These are phyloP conservation scores for Bombardia bombarda DNA, from an alignment of 495 filamentous ascomycete genomes.

Conservation along the genomic window DNA sequence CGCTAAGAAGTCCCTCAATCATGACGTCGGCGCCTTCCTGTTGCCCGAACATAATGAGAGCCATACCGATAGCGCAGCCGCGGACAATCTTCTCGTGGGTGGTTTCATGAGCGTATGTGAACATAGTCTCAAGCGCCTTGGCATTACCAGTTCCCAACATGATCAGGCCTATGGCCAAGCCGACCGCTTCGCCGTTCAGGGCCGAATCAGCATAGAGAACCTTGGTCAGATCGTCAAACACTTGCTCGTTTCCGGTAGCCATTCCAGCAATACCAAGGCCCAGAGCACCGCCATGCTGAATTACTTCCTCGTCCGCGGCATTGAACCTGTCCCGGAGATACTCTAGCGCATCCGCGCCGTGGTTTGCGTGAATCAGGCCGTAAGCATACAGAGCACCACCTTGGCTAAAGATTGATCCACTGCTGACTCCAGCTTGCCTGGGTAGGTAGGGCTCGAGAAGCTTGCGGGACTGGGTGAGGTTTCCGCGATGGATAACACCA, in stretches of 20 bases:
- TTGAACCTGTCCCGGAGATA: slow-evolving; percentile 84
- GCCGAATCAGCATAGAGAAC: slow-evolving; percentile 90
- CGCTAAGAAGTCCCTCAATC: slow-evolving; percentile 85
- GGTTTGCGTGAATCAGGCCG: slow-evolving; percentile 95
- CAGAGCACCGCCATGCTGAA: slow-evolving; percentile 92
- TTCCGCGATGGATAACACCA: slow-evolving; percentile 93
- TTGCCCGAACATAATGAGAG: slow-evolving; percentile 93
- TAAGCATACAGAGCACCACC: slow-evolving; percentile 94
- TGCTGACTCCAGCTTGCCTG: slow-evolving; percentile 54
- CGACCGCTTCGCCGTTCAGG: slow-evolving; percentile 93
- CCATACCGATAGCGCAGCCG: slow-evolving; percentile 91
- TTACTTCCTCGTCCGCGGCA: slow-evolving; percentile 81
- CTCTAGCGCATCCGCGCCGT: slow-evolving; percentile 85
- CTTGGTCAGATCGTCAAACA: slow-evolving; percentile 82
- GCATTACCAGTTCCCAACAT: slow-evolving; percentile 95
- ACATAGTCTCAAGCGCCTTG: slow-evolving; percentile 87
- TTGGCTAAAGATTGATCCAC: slow-evolving; percentile 87
- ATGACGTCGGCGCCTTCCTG: slow-evolving; percentile 92
- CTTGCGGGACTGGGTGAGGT: slow-evolving; percentile 85
- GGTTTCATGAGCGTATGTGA: slow-evolving; percentile 94
- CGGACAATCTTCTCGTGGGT: slow-evolving; percentile 98
- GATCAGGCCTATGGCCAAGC: slow-evolving; percentile 89
- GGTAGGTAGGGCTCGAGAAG: slow-evolving; percentile 93
- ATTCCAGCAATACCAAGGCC: slow-evolving; percentile 96
- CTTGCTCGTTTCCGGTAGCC: slow-evolving; percentile 83